Evolutionary conservation across 106 monocot genomes (phyloP).

Genomic region (Acorus calamus): DNA sequence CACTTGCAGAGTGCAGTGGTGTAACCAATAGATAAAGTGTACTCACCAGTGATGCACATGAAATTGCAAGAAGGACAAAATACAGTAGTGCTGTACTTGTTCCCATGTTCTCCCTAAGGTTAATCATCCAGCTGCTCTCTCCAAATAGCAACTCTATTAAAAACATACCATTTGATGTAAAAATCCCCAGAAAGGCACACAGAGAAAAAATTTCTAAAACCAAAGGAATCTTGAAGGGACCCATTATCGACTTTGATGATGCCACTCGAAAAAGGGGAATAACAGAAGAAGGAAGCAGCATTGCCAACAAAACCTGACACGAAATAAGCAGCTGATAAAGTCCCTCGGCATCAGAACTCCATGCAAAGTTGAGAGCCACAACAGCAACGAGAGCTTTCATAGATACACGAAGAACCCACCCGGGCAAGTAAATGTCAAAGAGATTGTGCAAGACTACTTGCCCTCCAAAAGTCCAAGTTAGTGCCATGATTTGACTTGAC

Average conservation of each 20-base stretch:
- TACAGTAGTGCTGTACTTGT: slow-evolving; percentile 23
- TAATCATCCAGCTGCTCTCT: slow-evolving; percentile 55
- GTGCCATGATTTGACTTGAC: slow-evolving; percentile 56
- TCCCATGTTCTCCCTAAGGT: slow-evolving; percentile 28
- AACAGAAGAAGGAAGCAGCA: slow-evolving; percentile 84
- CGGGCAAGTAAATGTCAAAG: slow-evolving; percentile 35
- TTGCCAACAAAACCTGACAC: slow-evolving; percentile 67
- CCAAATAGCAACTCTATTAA: slow-evolving; percentile 62
- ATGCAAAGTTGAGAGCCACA: slow-evolving; percentile 47
- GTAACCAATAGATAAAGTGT: slow-evolving; percentile 70
- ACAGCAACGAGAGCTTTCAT: slow-evolving; percentile 42
- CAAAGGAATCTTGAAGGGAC: slow-evolving; percentile 48
- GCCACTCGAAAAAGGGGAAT: slow-evolving; percentile 93
- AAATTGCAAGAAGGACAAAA: slow-evolving; percentile 37
- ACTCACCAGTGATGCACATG: slow-evolving; percentile 39
- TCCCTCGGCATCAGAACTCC: slow-evolving; percentile 54
- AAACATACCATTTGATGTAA: slow-evolving; percentile 59
- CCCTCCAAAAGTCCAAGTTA: slow-evolving; percentile 49
- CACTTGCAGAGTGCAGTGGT: slow-evolving; percentile 69
- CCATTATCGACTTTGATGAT: slow-evolving; percentile 76
- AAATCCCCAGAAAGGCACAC: slow-evolving; percentile 51
- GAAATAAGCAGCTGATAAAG: slow-evolving; percentile 63
- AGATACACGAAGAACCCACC: slow-evolving; percentile 23
- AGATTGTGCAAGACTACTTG: slow-evolving; percentile 42
- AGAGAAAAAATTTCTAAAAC: slow-evolving; percentile 60